Conservation (phyloP, 2,329 filamentous ascomycete genomes). For the Fusarium sp. region DNA sequence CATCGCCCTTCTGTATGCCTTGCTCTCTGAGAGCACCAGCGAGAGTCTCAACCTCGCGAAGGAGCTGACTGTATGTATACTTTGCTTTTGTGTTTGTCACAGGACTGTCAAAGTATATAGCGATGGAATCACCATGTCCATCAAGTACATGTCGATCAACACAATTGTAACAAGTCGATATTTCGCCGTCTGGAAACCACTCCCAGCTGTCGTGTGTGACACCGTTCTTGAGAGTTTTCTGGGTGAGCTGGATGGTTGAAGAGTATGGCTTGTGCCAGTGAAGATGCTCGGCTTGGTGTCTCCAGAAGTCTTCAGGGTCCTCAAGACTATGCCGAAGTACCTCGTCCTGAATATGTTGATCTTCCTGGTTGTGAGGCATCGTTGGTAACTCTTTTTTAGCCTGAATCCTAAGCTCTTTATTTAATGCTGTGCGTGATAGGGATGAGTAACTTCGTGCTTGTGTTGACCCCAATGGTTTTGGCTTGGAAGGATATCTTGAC, state of each 20-base stretch:
- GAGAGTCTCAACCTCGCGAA: constrained; percentile 83
- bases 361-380: constrained; percentile 34
- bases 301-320: constrained; percentile 82
- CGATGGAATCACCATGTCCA: constrained; percentile 78
- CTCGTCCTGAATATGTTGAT: constrained; percentile 59
- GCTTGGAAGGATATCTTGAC: background rate
- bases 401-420: background rate
- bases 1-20: constrained; percentile 84
- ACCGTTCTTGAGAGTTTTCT: constrained; percentile 72
- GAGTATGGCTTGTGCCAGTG: constrained; percentile 84
- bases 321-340: constrained; percentile 68
- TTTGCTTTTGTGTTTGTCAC: constrained; percentile 79
- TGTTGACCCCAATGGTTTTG: background rate
- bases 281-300: constrained; percentile 77
- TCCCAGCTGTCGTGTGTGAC: constrained; percentile 81
- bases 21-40: constrained; percentile 86
- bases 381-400: background rate
- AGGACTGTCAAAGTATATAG: constrained; percentile 89
- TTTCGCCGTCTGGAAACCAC: constrained; percentile 90
- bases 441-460: constrained; percentile 8
- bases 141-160: constrained; percentile 87
- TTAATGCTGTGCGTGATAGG: background rate
- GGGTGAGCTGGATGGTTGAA: constrained; percentile 67
- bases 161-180: constrained; percentile 93
- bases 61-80: constrained; percentile 79